Conservation (phyloP, 805 yeast species). For the Candida dajiaensis region DNA sequence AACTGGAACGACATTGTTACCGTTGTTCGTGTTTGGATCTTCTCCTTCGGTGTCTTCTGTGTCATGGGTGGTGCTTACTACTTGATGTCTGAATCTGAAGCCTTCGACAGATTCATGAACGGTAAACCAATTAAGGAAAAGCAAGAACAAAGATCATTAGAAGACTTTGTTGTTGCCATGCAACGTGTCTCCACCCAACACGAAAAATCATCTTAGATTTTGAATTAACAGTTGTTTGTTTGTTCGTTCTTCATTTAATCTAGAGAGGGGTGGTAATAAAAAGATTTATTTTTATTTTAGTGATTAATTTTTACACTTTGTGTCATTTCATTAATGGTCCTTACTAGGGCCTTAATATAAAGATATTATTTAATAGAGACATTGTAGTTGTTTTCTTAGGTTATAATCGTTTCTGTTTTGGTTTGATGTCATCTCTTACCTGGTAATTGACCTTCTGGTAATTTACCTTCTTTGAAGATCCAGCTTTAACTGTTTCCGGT, state of each 20-base stretch:
- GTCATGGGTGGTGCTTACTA: constrained; percentile 94
- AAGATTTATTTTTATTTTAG: constrained; percentile 1
- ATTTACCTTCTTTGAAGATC: too few species aligned
- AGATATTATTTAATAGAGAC: not conserved
- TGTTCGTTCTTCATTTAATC: constrained; percentile 3
- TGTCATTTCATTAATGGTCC: not conserved
- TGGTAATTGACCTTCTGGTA: too few species aligned
- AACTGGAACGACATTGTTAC: constrained; percentile 96
- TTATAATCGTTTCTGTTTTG: too few species aligned
- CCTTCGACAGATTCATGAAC: constrained; percentile 79
- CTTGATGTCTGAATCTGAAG: constrained; percentile 78
- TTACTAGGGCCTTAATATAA: constrained; percentile 3
- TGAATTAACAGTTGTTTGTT: constrained; percentile 1
- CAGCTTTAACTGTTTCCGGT: too few species aligned
- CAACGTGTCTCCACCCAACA: constrained; percentile 87
- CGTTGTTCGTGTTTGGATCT: constrained; percentile 89
- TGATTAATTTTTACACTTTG: constrained; percentile 2
- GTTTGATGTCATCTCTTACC: too few species aligned
- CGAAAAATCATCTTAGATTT: constrained; percentile 61
- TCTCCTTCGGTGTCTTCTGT: constrained; percentile 97
- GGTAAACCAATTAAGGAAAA: constrained; percentile 63
- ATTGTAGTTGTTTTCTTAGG: not conserved
- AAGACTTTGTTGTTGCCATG: constrained; percentile 83
- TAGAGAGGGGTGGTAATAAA: not conserved
- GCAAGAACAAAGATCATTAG: constrained; percentile 60